Percentiles rank a stretch among this genome's conserved stretches.
These are phyloP conservation scores for Blastobotrys arbuscula DNA, from an alignment of 1,139 yeast genomes.

Conservation along the genomic window DNA sequence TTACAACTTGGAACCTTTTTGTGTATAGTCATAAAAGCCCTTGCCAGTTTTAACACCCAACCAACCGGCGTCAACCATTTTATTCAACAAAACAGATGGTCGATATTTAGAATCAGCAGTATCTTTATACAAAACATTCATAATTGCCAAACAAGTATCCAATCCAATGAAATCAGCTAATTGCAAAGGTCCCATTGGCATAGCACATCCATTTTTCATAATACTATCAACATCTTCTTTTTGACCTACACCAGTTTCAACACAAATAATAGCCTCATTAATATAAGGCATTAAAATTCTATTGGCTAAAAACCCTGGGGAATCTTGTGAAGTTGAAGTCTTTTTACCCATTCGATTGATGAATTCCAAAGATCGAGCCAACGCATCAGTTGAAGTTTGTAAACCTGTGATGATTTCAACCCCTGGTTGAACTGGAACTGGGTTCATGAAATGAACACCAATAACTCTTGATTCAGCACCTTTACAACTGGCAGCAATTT, in stretches of 20 bases:
- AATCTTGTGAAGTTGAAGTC: slow-evolving; percentile 36
- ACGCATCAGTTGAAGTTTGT: slow-evolving; percentile 37
- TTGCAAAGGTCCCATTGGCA: slow-evolving; percentile 45
- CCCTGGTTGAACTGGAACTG: slow-evolving; percentile 43
- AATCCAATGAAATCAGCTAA: slow-evolving; percentile 43
- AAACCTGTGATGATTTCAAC: slow-evolving; percentile 41
- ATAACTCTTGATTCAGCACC: slow-evolving; percentile 40
- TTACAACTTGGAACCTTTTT: slow-evolving; percentile 16
- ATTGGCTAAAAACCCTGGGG: slow-evolving; percentile 43
- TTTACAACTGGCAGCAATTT: slow-evolving; percentile 40
- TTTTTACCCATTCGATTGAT: slow-evolving; percentile 36
- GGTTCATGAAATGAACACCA: slow-evolving; percentile 43
- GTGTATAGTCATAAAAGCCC: slow-evolving; percentile 39
- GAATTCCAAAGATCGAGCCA: slow-evolving; percentile 32
- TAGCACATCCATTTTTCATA: slow-evolving; percentile 43
- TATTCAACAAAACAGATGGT: slow-evolving; percentile 36
- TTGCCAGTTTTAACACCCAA: slow-evolving; percentile 39
- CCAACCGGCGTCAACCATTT: slow-evolving; percentile 43
- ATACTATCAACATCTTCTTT: slow-evolving; percentile 41
- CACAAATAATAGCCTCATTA: slow-evolving; percentile 39
- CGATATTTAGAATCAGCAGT: slow-evolving; percentile 42
- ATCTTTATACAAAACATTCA: slow-evolving; percentile 39
- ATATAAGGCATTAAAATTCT: slow-evolving; percentile 41
- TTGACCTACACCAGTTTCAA: slow-evolving; percentile 40
- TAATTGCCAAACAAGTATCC: slow-evolving; percentile 41